Conservation (phyloP, 2,329 filamentous ascomycete species). For the Aspergillus neoniger region DNA sequence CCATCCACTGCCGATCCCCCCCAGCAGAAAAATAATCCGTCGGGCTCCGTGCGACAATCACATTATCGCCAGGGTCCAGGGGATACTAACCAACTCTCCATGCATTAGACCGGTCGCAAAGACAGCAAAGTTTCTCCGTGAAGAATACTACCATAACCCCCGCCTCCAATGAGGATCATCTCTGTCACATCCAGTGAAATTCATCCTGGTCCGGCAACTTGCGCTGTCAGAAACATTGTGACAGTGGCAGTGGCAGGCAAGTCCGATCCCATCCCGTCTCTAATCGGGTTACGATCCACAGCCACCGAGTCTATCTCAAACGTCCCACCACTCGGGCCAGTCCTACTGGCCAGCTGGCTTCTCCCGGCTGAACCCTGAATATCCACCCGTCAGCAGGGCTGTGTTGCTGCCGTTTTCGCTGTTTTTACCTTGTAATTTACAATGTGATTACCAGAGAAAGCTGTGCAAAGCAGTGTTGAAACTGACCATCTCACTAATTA, state of each 20-base stretch:
- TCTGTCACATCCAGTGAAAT: background rate
- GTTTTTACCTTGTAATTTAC: background rate
- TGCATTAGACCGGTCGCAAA: background rate
- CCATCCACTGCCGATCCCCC: background rate
- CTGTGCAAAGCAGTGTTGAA: background rate
- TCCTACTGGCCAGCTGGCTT: conserved; percentile 11
- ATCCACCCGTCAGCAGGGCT: background rate
- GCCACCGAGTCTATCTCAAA: conserved; percentile 18
- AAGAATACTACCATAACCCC: background rate
- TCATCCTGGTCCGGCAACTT: background rate
- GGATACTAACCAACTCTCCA: background rate
- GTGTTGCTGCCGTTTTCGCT: background rate
- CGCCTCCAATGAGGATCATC: background rate
- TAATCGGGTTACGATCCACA: conserved; percentile 18
- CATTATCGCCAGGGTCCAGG: background rate
- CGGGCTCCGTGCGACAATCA: background rate
- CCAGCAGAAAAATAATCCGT: background rate
- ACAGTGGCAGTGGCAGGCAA: background rate
- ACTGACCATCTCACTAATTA: background rate
- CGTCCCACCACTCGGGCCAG: conserved; percentile 8
- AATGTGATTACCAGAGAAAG: background rate
- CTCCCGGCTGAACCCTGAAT: background rate
- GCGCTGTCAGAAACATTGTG: background rate
- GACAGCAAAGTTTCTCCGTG: background rate
- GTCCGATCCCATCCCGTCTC: conserved; percentile 2